These are phyloP conservation scores for Echeveria elegans DNA, from an alignment of 164 flowering plant genomes.

Conservation along the genomic window DNA sequence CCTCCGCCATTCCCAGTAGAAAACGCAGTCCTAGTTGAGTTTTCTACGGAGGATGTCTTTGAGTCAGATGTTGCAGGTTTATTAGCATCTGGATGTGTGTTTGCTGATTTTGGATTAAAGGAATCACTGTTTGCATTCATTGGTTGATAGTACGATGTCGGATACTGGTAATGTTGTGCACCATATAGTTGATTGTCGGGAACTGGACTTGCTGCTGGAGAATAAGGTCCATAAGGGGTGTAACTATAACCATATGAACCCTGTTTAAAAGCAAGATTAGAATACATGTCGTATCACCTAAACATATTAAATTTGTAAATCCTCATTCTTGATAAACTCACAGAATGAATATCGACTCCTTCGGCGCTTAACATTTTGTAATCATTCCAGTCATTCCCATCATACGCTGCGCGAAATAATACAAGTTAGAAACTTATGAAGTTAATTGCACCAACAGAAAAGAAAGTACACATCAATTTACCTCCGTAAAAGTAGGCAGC, in stretches of 20 bases:
- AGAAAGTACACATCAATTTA: constrained; percentile 2
- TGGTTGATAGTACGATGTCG: constrained; percentile 50
- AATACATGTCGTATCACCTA: not conserved
- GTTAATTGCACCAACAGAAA: not conserved
- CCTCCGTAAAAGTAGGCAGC: constrained; percentile 30
- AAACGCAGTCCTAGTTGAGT: constrained; percentile 30
- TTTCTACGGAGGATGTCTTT: constrained; percentile 41
- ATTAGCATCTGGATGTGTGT: constrained; percentile 32
- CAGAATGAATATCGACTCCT: constrained; percentile 55
- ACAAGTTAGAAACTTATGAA: not conserved
- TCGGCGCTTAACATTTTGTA: constrained; percentile 42
- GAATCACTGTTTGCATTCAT: constrained; percentile 33
- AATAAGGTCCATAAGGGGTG: constrained; percentile 61
- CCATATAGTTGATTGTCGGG: too few relatives aligned
- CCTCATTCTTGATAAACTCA: constrained; percentile 20
- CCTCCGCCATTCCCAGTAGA: constrained; percentile 28
- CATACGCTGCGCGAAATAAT: constrained; percentile 35
- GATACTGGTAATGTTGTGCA: constrained; percentile 79
- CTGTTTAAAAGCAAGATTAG: constrained; percentile 25
- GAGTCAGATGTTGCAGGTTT: constrained; percentile 41
- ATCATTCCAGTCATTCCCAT: constrained; percentile 60
- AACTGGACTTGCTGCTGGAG: constrained; percentile 57
- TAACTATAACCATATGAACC: constrained; percentile 69
- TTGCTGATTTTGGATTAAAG: constrained; percentile 22
- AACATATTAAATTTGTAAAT: too few relatives aligned